Evolutionary conservation across 768 basidiomycete species (phyloP).

Genomic region (Lentinula sp.): DNA sequence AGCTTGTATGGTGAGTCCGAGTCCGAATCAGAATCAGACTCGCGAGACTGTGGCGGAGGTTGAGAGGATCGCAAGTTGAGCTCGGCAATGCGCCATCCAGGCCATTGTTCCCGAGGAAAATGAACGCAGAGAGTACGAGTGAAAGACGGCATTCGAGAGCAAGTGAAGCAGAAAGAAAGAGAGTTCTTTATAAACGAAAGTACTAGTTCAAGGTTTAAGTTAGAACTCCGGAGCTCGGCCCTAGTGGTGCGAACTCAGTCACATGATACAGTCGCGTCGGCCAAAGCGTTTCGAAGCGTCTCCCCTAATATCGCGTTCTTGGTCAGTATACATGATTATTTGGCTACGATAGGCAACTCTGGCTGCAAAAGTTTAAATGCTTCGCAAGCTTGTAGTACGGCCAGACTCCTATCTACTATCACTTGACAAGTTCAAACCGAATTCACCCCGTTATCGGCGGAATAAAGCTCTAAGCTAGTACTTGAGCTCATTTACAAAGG

Average conservation of each 20-base stretch:
- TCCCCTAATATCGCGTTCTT: background rate
- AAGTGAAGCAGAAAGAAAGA: background rate
- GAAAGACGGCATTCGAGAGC: background rate
- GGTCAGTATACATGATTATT: background rate
- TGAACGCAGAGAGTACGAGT: slow-evolving; percentile 20
- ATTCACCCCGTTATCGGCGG: background rate
- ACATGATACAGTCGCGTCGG: background rate
- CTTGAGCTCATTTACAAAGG: too few relatives aligned
- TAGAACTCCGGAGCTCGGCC: background rate
- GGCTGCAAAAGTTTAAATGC: background rate
- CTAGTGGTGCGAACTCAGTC: background rate
- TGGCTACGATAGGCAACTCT: background rate
- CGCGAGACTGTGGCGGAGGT: too few relatives aligned
- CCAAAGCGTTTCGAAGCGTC: background rate
- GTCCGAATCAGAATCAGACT: background rate
- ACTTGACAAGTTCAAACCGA: background rate
- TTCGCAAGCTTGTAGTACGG: background rate
- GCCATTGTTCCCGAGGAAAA: slow-evolving; percentile 26
- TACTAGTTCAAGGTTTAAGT: background rate
- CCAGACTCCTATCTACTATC: background rate
- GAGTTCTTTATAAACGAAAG: background rate
- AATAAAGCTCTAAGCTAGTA: too few relatives aligned
- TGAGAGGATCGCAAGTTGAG: slow-evolving; percentile 18
- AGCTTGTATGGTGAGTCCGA: background rate
- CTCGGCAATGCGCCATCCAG: slow-evolving; percentile 28